Evolutionary conservation across 768 basidiomycete species (phyloP).

Genomic region (Tylopilus intermedius): DNA sequence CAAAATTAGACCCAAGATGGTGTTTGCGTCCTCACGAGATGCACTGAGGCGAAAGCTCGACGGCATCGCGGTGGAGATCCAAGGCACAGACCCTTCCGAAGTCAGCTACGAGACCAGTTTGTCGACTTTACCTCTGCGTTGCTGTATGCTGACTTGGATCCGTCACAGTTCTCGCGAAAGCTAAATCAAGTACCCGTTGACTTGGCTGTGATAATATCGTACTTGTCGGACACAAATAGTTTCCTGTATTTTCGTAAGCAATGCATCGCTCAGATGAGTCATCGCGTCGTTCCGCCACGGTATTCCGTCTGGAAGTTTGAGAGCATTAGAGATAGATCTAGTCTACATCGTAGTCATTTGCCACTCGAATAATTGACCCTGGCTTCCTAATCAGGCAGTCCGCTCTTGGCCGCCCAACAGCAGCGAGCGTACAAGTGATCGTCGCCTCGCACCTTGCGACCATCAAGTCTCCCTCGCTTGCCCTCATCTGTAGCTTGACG

Average conservation of each 20-base stretch:
- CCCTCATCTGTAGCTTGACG: constrained; percentile 3
- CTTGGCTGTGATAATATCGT: constrained; percentile 1
- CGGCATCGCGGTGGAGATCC: constrained; percentile 81
- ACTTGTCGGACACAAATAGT: constrained; percentile 1
- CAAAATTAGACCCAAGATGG: constrained; percentile 88
- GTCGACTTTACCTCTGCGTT: constrained; percentile 17
- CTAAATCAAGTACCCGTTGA: constrained; percentile 11
- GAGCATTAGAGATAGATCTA: background rate
- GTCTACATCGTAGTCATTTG: background rate
- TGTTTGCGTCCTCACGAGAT: constrained; percentile 88
- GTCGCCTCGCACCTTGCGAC: constrained; percentile 18
- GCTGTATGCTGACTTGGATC: constrained; percentile 4
- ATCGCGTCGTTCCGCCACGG: background rate
- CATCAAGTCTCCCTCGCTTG: constrained; percentile 8
- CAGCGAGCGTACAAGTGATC: constrained; percentile 21
- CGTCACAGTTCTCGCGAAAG: constrained; percentile 18
- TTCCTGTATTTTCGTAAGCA: constrained; percentile 13
- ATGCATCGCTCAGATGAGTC: background rate
- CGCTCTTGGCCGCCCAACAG: constrained; percentile 16
- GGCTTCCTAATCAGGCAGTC: constrained; percentile 27
- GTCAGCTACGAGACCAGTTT: constrained; percentile 66
- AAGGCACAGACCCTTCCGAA: constrained; percentile 75
- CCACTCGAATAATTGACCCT: constrained; percentile 3
- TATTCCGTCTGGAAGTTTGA: background rate
- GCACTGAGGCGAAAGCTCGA: constrained; percentile 67